phyloP scores from a whole-genome alignment of 1,139 yeast species.

The Saccharomyces hybrid region DNA sequence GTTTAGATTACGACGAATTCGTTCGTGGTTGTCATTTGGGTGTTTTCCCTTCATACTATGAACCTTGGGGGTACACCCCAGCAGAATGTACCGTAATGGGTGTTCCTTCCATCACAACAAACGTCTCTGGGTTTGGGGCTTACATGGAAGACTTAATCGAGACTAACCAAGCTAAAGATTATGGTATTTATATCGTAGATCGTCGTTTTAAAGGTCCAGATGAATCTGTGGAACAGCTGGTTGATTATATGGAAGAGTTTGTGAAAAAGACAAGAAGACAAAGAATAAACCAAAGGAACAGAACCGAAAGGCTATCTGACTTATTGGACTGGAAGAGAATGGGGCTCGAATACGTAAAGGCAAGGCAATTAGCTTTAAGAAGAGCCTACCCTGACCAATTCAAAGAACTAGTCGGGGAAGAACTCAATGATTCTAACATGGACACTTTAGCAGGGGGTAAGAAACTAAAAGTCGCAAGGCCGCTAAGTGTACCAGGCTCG shows the following conservation, averaged over 20 bases:
- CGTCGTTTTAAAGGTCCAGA: slow-evolving; percentile 88
- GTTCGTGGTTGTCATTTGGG: slow-evolving; percentile 97
- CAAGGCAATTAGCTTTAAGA: slow-evolving; percentile 80
- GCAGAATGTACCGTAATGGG: slow-evolving; percentile 99
- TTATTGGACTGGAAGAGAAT: slow-evolving; percentile 92
- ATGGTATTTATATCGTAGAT: slow-evolving; percentile 93
- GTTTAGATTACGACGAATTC: slow-evolving; percentile 90
- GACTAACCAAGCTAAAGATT: slow-evolving; percentile 66
- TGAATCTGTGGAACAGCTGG: slow-evolving; percentile 83
- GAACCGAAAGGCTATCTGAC: slow-evolving; percentile 88
- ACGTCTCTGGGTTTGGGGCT: slow-evolving; percentile 92
- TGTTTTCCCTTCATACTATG: slow-evolving; percentile 94
- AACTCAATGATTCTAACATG: slow-evolving; percentile 22
- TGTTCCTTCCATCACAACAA: slow-evolving; percentile 91
- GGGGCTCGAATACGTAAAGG: slow-evolving; percentile 93
- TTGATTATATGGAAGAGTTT: slow-evolving; percentile 83
- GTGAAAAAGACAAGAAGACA: slow-evolving; percentile 85
- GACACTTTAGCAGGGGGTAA: slow-evolving; percentile 24
- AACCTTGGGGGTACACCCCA: slow-evolving; percentile 98
- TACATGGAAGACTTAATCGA: slow-evolving; percentile 96
- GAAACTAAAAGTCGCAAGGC: slow-evolving; percentile 71
- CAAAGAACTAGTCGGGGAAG: slow-evolving; percentile 40
- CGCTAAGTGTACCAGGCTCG: slow-evolving; percentile 90
- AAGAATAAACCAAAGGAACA: slow-evolving; percentile 91
- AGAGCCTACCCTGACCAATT: slow-evolving; percentile 89